A percentile compares a stretch with the other conserved stretches of the same genome.
These are phyloP conservation scores for Metschnikowia lunata DNA, from an alignment of 805 yeast genomes.

Conservation along the genomic window DNA sequence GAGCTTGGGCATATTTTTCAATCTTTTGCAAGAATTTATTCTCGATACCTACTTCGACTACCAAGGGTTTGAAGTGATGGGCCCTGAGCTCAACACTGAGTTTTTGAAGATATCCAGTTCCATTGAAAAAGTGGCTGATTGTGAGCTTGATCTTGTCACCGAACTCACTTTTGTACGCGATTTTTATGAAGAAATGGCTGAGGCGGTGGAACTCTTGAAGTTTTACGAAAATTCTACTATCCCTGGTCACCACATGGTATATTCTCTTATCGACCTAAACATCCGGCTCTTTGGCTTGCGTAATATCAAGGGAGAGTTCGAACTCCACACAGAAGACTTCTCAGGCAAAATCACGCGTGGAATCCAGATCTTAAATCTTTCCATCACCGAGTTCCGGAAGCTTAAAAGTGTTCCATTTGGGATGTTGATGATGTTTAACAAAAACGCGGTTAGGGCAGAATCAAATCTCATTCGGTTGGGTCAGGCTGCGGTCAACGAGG, in stretches of 20 bases:
- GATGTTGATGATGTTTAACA: neutral
- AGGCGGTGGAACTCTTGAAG: conserved; percentile 4
- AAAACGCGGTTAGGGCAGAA: neutral
- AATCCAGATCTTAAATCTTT: neutral
- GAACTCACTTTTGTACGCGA: neutral
- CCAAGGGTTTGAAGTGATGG: neutral
- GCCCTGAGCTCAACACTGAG: neutral
- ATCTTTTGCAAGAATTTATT: neutral
- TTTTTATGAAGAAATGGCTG: conserved; percentile 1
- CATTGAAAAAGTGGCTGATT: neutral
- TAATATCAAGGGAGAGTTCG: conserved; percentile 3
- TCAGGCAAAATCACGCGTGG: neutral
- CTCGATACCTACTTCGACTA: conserved; percentile 1
- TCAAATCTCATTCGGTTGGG: neutral
- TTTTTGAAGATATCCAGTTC: neutral
- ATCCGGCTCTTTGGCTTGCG: conserved; percentile 4
- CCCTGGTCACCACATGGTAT: conserved; percentile 1
- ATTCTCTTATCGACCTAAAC: conserved; percentile 4
- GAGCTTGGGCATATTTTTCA: neutral
- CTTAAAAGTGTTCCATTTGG: neutral
- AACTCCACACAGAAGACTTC: neutral
- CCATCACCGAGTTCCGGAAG: conserved; percentile 1
- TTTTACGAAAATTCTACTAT: neutral
- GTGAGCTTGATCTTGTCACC: neutral
- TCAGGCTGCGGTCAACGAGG: neutral